Evolutionary conservation across 2,329 filamentous ascomycete species (phyloP).

Genomic region (Trichoderma koningiopsis): DNA sequence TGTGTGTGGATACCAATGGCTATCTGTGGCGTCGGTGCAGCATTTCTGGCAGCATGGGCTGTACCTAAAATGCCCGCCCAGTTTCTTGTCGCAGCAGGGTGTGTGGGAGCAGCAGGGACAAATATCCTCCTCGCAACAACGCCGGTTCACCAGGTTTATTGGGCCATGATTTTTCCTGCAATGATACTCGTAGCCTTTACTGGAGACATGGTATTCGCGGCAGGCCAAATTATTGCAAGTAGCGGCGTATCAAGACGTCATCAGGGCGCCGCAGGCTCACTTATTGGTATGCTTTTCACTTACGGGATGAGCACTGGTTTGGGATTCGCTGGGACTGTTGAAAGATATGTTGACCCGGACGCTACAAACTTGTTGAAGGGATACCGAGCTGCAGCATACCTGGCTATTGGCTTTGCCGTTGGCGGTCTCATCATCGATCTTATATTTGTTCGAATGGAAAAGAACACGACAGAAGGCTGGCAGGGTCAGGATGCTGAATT

Average conservation of each 20-base stretch:
- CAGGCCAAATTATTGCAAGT: conserved; percentile 4
- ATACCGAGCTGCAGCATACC: background rate
- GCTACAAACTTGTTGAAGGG: background rate
- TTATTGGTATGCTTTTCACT: conserved; percentile 2
- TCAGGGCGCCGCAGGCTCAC: background rate
- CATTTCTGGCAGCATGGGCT: conserved; percentile 5
- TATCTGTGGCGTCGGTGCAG: background rate
- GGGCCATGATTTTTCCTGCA: conserved; percentile 4
- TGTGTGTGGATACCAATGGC: conserved; percentile 12
- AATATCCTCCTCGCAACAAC: background rate
- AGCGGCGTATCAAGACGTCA: background rate
- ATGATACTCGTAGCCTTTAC: conserved; percentile 1
- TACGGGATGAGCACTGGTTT: conserved; percentile 9
- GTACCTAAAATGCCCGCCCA: background rate
- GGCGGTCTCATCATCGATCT: background rate
- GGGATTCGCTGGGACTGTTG: conserved; percentile 4
- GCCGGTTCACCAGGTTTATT: background rate
- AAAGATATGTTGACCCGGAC: background rate
- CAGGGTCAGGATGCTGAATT: conserved; percentile 1
- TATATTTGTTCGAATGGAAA: conserved; percentile 1
- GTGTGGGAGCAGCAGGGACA: background rate
- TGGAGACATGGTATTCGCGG: conserved; percentile 14
- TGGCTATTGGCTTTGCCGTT: background rate
- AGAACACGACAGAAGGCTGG: conserved; percentile 4
- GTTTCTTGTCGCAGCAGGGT: background rate